Conservation (phyloP, 2,329 filamentous ascomycete species). For the Fusarium oxysporum region DNA sequence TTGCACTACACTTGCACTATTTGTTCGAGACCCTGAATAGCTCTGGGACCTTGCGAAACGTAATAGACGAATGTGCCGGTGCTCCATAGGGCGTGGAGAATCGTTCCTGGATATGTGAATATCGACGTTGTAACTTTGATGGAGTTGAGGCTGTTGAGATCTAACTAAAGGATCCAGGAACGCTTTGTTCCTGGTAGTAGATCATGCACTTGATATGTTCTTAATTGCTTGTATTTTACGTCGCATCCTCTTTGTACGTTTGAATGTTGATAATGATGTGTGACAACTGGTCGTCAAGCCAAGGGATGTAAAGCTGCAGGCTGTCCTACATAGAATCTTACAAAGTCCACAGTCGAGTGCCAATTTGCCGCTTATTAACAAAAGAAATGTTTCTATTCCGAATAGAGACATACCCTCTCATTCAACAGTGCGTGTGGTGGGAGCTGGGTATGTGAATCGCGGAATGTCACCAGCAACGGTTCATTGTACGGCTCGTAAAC, state of each 20-base stretch:
- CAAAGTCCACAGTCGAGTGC: constrained; percentile 63
- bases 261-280: neutral
- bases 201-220: constrained; percentile 37
- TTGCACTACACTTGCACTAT: constrained; percentile 52
- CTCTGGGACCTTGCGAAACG: constrained; percentile 22
- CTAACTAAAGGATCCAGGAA: constrained; percentile 50
- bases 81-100: constrained; percentile 58
- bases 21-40: constrained; percentile 49
- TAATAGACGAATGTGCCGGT: constrained; percentile 40
- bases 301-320: constrained; percentile 66
- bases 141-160: constrained; percentile 56
- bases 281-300: constrained; percentile 54
- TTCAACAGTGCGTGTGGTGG: constrained; percentile 40
- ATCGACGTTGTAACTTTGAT: constrained; percentile 53
- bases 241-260: neutral
- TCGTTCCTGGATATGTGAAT: constrained; percentile 53
- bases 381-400: constrained; percentile 51
- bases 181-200: constrained; percentile 10
- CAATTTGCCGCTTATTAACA: constrained; percentile 60
- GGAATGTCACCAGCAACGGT: constrained; percentile 11
- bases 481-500: neutral
- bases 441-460: constrained; percentile 19
- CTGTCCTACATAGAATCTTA: constrained; percentile 63
- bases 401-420: constrained; percentile 40
- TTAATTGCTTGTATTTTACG: constrained; percentile 47